A percentile compares a stretch with the other conserved stretches of the same genome.
Evolutionary conservation across 179 eudicot genomes (phyloP).

Genomic region (Spergularia azorica): DNA sequence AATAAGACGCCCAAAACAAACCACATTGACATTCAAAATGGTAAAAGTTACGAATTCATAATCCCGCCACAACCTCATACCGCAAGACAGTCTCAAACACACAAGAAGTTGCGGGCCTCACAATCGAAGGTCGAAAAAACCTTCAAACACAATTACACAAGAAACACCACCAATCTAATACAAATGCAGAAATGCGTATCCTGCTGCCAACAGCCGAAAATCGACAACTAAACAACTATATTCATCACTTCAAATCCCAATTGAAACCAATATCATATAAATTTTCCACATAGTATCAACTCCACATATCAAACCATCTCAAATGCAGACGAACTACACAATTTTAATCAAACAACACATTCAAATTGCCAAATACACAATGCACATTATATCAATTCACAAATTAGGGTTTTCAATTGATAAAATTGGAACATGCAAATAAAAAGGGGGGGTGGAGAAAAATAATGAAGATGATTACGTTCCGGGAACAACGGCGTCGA

Average conservation of each 20-base stretch:
- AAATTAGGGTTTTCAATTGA: too few relatives aligned
- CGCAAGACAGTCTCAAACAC: neutral
- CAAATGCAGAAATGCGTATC: too few relatives aligned
- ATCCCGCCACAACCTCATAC: neutral
- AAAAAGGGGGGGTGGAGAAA: neutral
- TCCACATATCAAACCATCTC: neutral
- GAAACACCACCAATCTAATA: too few relatives aligned
- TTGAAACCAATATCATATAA: neutral
- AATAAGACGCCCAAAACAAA: neutral
- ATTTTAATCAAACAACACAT: too few relatives aligned
- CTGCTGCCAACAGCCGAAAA: neutral
- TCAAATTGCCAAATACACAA: too few relatives aligned
- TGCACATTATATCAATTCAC: neutral
- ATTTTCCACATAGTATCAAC: too few relatives aligned
- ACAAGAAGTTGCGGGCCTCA: too few relatives aligned
- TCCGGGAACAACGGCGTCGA: slow-evolving; percentile 90
- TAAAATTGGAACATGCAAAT: neutral
- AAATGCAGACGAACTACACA: too few relatives aligned
- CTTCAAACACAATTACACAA: neutral
- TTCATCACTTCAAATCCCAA: neutral
- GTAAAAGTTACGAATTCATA: neutral
- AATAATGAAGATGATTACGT: slow-evolving; percentile 46
- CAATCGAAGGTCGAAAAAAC: neutral
- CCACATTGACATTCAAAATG: neutral
- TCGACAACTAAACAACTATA: neutral